Evolutionary conservation across 2,329 filamentous ascomycete species (phyloP), one percentile per base, ranked within the genome.

Genomic region (Cladosporium sp.): DNA sequence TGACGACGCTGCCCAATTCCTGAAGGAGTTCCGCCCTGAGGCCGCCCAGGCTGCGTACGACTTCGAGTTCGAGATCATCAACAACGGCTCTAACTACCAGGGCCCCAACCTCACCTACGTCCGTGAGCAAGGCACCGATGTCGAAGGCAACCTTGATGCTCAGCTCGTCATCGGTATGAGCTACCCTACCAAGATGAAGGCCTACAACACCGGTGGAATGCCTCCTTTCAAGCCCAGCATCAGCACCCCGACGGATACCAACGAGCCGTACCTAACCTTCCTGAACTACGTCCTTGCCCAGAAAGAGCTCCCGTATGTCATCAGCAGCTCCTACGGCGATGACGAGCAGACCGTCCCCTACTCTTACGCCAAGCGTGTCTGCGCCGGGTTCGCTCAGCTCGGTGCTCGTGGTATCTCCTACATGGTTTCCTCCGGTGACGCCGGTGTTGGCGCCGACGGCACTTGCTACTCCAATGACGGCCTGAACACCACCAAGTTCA

Each of bases 191-290:
- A 75, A 77, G 9, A 74, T 82, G 43, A 74, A 70, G 8, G 79
- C 78, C 52, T 87, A 81, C 66, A 80, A 77, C 46, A 83, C 80
- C 1, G 82, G 74, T 18, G 84, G 83, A 14, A 70, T 67, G 18
- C 80, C 74, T 43, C 78, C 77, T 1, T 78, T 77, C 61, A 68
- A 73, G 9, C 74, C 80, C 0, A 74, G 80, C 38, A 59, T 72
- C 10, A 72, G 58, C 62, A 70, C 69, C 46, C 65, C 74, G 16
- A 70, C 58, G 19, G 77, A 83, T 65, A 76, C 74, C 58, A 88
- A 87, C 65, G 85, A 89, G 70, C 84, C 84, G 0, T 87, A 86
- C 66, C 72, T 86, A 1, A 75, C 75, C 11, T 86, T 80, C 72
- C 71, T 86, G 7, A 74, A 79, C 52, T 80, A 81, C 65, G 65